A percentile compares a stretch with the other conserved stretches of the same genome.
These are phyloP conservation scores for Vaccinium corymbosum DNA, from an alignment of 148 eudicot genomes.

Conservation along the genomic window DNA sequence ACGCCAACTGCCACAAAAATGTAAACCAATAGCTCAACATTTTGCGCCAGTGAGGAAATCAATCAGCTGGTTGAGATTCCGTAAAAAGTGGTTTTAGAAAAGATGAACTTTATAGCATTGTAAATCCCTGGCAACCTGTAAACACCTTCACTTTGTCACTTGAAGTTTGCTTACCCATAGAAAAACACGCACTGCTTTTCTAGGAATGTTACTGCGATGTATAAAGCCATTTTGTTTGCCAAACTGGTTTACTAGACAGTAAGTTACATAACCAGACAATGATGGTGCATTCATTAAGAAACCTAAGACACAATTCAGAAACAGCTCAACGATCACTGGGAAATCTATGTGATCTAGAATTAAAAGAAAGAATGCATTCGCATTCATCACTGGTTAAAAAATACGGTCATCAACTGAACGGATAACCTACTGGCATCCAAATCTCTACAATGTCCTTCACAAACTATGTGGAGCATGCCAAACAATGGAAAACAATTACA, in stretches of 20 bases:
- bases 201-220: background rate
- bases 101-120: background rate
- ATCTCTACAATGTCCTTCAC: background rate
- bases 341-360: background rate
- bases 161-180: background rate
- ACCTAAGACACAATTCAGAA: background rate
- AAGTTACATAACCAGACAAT: background rate
- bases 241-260: background rate
- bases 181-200: background rate
- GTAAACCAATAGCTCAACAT: background rate
- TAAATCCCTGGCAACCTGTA: background rate
- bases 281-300: background rate
- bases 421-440: background rate
- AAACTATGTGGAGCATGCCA: background rate
- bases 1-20: background rate
- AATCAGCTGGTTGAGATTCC: constrained; percentile 6
- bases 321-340: background rate
- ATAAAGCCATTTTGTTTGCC: background rate
- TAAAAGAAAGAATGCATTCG: background rate
- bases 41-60: background rate
- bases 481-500: background rate
- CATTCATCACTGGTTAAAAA: background rate
- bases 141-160: constrained; percentile 7
- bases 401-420: background rate
- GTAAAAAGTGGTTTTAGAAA: background rate